Evolutionary conservation across 176 grass and related monocot genomes (phyloP), one percentile per base, ranked within the genome.

Genomic region (Oryza glaberrima): DNA sequence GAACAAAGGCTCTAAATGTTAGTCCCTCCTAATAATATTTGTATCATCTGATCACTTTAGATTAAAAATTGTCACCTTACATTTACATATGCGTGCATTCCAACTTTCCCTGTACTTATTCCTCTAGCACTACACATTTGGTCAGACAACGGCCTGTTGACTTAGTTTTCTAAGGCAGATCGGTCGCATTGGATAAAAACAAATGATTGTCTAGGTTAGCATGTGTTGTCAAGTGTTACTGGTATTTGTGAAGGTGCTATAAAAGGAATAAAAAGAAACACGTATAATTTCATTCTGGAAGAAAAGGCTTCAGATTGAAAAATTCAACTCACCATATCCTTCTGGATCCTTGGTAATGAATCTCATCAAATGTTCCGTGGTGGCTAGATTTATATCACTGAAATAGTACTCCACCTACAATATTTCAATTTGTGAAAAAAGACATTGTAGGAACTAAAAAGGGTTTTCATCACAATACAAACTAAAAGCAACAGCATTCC

Each of bases 351-450:
- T 97, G 20, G 77, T 84, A 91, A 97, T 97, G 91, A 97, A 97
- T 44, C 95, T 94, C 90, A 97, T 97, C 87, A 97, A 90, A 77
- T 97, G 95, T 77, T 97, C 95, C 79, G 95, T 97, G n/a, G 95
- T 97, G 77, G 90, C 90, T 67, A 97, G 79, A 85, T 97, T 97
- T 83, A 88, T 86, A 83, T 94, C 95, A 86, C 95, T 97, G 77
- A 97, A 97, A 89, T 97, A 97, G 84, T 97, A 97, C 67, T 97
- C 95, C 58, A 97, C 95, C 95, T 97, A 70, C 56, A 88, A 82
- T 12, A 66, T 83, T 67, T 25, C 72, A 87, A 72, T 67, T 81
- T 45, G 65, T 30, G 34, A 72, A 71, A 77, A 75, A 13, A 88
- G 22, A 49, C 67, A 71, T 48, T 22, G 79, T n/a, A 75, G 26